Percentiles rank a stretch among this genome's conserved stretches.
Conservation (phyloP, 768 basidiomycete species). For the Phanerodontia chrysosporium region DNA sequence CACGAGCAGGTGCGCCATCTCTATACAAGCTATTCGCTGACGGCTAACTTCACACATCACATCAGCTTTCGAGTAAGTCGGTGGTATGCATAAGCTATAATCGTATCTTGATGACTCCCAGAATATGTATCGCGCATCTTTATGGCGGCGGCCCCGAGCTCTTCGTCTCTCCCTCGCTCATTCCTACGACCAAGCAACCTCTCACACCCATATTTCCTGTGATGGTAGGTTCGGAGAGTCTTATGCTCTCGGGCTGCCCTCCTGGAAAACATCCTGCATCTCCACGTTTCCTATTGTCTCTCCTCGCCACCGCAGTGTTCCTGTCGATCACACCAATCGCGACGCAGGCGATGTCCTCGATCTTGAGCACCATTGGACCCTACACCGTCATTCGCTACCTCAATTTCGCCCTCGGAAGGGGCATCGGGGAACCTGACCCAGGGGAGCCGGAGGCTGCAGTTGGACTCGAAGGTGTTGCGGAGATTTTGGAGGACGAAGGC, state of each 20-base stretch:
- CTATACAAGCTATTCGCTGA: constrained; percentile 10
- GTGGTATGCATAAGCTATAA: not conserved
- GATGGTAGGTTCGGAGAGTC: constrained; percentile 22
- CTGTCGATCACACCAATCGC: constrained; percentile 77
- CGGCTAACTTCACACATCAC: constrained; percentile 6
- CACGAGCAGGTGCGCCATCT: constrained; percentile 63
- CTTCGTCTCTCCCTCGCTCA: constrained; percentile 56
- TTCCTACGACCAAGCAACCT: constrained; percentile 64
- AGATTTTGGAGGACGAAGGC: constrained; percentile 34
- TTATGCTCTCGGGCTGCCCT: constrained; percentile 32
- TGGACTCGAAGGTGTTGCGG: constrained; percentile 66
- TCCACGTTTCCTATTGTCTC: constrained; percentile 77
- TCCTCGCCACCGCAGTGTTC: constrained; percentile 84
- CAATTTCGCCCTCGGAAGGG: constrained; percentile 73
- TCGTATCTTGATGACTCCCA: too few species aligned
- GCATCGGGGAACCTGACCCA: constrained; percentile 41
- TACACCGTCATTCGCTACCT: constrained; percentile 74
- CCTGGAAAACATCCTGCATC: constrained; percentile 66
- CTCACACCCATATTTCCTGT: constrained; percentile 62
- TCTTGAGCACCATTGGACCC: constrained; percentile 75
- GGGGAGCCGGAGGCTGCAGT: constrained; percentile 57
- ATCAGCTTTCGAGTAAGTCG: constrained; percentile 78
- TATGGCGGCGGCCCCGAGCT: constrained; percentile 84
- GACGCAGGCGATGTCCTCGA: constrained; percentile 65
- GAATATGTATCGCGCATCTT: constrained; percentile 80